phyloP scores from a whole-genome alignment of 257 asterid genomes.

The Forsythia viridissima region DNA sequence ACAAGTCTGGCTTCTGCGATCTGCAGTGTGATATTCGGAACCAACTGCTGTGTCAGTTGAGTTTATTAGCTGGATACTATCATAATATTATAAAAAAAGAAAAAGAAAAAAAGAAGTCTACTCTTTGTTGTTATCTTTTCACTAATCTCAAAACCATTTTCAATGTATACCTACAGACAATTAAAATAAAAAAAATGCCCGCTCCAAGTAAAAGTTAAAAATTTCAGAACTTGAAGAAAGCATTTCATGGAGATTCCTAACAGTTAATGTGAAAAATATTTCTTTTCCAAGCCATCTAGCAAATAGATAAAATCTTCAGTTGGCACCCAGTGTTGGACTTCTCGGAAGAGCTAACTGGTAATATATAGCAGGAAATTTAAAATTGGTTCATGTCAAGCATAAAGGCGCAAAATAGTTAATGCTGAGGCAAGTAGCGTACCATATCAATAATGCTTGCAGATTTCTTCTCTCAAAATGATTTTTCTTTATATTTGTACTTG shows the following conservation, averaged over 20 bases:
- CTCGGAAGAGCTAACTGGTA: conserved; percentile 8
- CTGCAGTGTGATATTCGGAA: not conserved
- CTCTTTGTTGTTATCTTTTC: not conserved
- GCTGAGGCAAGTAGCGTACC: conserved; percentile 5
- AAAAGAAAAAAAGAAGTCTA: not conserved
- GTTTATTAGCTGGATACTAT: not conserved
- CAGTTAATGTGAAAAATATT: not conserved
- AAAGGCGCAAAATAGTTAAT: conserved; percentile 4
- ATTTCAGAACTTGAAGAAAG: not conserved
- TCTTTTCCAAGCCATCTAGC: not conserved
- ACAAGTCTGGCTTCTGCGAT: not conserved
- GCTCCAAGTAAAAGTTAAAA: not conserved
- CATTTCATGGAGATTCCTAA: not conserved
- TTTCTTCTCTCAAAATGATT: not conserved
- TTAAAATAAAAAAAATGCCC: not conserved
- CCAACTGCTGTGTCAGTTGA: not conserved
- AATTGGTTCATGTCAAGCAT: not conserved
- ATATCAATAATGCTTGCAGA: not conserved
- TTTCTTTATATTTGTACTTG: conserved; percentile 12
- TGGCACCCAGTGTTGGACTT: not conserved
- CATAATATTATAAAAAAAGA: not conserved
- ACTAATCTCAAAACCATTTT: not conserved
- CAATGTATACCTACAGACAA: not conserved
- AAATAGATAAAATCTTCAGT: not conserved
- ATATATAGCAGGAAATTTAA: not conserved